Evolutionary conservation across 352 stramenopile genomes (phyloP).

Genomic region (Phytophthora tentaculata): DNA sequence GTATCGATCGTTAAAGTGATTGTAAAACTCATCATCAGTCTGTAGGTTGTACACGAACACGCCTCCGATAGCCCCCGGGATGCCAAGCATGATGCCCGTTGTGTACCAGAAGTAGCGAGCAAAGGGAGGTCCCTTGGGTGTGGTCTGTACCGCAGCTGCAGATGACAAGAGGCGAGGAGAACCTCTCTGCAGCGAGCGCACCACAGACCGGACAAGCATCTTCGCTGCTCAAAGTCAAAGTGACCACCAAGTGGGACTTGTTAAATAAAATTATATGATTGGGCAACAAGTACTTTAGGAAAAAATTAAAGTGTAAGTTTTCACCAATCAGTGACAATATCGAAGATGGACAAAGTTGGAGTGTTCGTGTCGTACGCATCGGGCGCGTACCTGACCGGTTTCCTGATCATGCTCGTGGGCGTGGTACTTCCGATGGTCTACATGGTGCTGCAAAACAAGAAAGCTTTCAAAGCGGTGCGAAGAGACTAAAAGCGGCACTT

Average conservation of each 20-base stretch:
- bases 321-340: conserved; percentile 11
- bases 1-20: conserved; percentile 85
- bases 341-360: conserved; percentile 26
- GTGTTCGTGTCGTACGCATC: conserved; percentile 73
- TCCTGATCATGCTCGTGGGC: conserved; percentile 70
- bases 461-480: conserved; percentile 85
- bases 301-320: conserved; percentile 1
- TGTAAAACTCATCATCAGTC: conserved; percentile 85
- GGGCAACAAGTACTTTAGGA: too few relatives aligned
- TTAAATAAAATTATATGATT: conserved; percentile 2
- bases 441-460: conserved; percentile 90
- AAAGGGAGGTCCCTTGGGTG: conserved; percentile 50
- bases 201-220: conserved; percentile 23
- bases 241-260: conserved; percentile 1
- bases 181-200: conserved; percentile 25
- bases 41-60: conserved; percentile 88
- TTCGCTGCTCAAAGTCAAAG: neutral
- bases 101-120: conserved; percentile 80
- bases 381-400: conserved; percentile 67
- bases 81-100: conserved; percentile 82
- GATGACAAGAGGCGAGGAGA: conserved; percentile 21
- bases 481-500: conserved; percentile 45
- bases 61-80: conserved; percentile 61
- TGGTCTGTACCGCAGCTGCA: neutral
- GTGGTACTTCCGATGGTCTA: conserved; percentile 84